Evolutionary conservation across 2,329 filamentous ascomycete species (phyloP), one percentile per base, ranked within the genome.

Genomic region (Neonectria punicea): DNA sequence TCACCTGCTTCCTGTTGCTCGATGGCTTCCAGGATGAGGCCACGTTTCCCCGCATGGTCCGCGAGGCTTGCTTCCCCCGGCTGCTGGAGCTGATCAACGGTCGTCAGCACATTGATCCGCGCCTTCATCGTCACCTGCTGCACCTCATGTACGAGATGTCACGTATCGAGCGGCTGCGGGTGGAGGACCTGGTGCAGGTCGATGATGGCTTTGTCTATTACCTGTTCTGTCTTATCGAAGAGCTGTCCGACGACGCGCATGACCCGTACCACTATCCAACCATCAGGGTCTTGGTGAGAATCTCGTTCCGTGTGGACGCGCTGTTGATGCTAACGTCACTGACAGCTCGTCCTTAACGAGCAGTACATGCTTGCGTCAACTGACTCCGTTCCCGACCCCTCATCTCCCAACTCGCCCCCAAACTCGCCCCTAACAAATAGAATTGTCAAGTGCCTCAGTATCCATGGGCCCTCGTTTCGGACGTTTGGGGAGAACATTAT

Each of bases 401-500:
- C 66, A 10, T 76, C 82, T n/a, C 75, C 75, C 13, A 68, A 82
- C 10, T 80, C 83, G 5, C 14, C 14, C 36, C 32, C 32, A 34
- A 39, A n/a, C 5, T 14, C 36, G 25, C 86, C 88, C 5, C 80
- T 97, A 61, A 98, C 96, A 4, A 99, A 99, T 76, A 90, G 94
- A 70, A 93, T 99, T 54, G 91, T 99, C 79, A 98, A 98, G 78
- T 86, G 94, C 43, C 85, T 99, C 47, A 95, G 93, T 58, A 85
- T 92, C 25, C 87, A 96, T 74, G 95, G 95, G 4, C 87, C 89
- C 53, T 85, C 85, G 1, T 98, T 94, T 78, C 94, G 95, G 76
- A 98, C 95, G 0, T 99, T 99, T 82, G 96, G 96, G 57, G 95
- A 98, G 82, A 99, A 98, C 72, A 92, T 99, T 66, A 99, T 99